Conservation (phyloP, 805 yeast species). For the Candida sakaeoensis region DNA sequence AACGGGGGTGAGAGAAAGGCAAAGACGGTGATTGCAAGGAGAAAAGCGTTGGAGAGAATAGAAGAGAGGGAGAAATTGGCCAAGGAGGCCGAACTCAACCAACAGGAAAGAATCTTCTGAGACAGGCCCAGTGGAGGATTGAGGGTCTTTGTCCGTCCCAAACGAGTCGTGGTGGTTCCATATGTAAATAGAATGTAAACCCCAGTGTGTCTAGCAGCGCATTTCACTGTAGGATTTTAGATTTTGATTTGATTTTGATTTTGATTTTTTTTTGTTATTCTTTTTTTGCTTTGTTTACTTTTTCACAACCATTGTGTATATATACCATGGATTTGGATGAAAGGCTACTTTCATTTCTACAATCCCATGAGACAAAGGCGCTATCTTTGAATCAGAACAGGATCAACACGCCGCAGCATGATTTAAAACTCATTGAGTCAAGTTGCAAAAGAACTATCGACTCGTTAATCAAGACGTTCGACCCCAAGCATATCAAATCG, state of each 20-base stretch:
- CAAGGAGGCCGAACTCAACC: conserved; percentile 35
- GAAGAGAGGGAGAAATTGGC: conserved; percentile 46
- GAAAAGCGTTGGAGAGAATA: conserved; percentile 56
- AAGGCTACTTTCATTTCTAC: conserved; percentile 6
- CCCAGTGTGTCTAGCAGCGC: too few species aligned
- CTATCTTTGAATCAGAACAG: conserved; percentile 3
- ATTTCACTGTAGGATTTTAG: too few species aligned
- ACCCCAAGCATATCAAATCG: neutral
- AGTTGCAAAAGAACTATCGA: conserved; percentile 1
- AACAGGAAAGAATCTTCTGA: conserved; percentile 40
- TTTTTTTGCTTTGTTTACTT: conserved; percentile 2
- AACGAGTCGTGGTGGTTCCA: too few species aligned
- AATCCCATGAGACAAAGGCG: conserved; percentile 2
- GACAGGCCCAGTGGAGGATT: too few species aligned
- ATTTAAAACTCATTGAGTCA: conserved; percentile 6
- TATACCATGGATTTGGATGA: conserved; percentile 5
- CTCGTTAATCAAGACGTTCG: neutral
- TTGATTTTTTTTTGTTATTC: neutral
- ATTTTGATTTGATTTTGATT: neutral
- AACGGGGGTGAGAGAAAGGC: conserved; percentile 85
- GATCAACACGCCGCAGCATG: conserved; percentile 7
- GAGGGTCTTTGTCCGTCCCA: too few species aligned
- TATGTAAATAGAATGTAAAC: too few species aligned
- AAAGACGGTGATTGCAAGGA: conserved; percentile 48
- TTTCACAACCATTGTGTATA: conserved; percentile 3